These are phyloP conservation scores for Colletotrichum sp. DNA, from an alignment of 2,329 filamentous ascomycete species.

Conservation along the genomic window DNA sequence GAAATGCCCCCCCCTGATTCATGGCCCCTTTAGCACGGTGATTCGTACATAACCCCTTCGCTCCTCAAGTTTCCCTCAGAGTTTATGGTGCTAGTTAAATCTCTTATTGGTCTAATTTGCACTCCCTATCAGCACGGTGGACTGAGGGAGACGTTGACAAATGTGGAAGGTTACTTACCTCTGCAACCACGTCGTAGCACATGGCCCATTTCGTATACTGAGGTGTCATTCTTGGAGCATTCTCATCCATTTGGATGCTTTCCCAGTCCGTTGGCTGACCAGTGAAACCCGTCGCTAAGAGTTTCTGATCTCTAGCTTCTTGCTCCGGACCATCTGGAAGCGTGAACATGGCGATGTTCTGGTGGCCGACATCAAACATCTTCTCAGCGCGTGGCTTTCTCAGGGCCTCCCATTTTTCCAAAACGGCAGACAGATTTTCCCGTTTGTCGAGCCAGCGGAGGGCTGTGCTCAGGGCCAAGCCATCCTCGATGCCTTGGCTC, in stretches of 20 bases:
- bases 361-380: not conserved
- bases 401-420: not conserved
- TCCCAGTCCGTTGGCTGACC: not conserved
- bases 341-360: not conserved
- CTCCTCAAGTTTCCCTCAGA: not conserved
- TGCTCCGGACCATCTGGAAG: not conserved
- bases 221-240: not conserved
- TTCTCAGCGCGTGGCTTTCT: not conserved
- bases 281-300: not conserved
- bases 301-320: not conserved
- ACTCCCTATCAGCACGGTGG: not conserved
- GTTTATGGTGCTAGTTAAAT: accelerated
- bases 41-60: no score
- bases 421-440: not conserved
- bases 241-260: not conserved
- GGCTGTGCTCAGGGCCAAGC: not conserved
- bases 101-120: accelerated
- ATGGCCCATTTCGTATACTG: not conserved
- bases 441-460: not conserved
- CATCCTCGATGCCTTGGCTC: not conserved
- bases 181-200: not conserved
- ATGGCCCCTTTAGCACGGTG: no score
- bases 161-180: not conserved
- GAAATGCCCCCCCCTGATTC: not conserved
- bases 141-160: accelerated